Evolutionary conservation across 208 protist species (phyloP).

Genomic region (Crithidia expoeki): DNA sequence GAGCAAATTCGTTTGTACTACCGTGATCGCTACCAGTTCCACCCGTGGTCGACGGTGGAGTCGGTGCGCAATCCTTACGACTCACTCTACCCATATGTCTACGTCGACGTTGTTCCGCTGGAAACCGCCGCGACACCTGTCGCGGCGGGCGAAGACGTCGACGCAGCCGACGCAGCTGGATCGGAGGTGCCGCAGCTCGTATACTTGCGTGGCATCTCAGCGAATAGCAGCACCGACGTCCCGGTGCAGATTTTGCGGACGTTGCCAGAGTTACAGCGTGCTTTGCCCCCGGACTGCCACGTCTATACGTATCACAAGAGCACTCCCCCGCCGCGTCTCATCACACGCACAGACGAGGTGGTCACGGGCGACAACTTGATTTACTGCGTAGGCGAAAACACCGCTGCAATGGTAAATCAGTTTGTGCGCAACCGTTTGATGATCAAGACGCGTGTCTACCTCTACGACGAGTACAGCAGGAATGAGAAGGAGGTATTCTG

Average conservation of each 20-base stretch:
- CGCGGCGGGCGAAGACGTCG: background rate
- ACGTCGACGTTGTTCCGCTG: conserved; percentile 19
- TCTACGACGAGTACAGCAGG: conserved; percentile 37
- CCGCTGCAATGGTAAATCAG: conserved; percentile 7
- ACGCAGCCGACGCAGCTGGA: background rate
- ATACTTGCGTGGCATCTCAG: conserved; percentile 20
- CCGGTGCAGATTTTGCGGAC: conserved; percentile 26
- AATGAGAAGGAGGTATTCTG: conserved; percentile 21
- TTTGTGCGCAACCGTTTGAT: conserved; percentile 31
- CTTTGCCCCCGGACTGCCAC: conserved; percentile 11
- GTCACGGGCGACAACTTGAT: conserved; percentile 38
- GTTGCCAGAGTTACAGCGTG: conserved; percentile 14
- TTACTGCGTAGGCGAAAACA: background rate
- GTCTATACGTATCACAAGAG: conserved; percentile 18
- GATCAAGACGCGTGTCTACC: conserved; percentile 31
- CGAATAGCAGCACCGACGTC: background rate
- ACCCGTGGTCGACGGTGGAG: conserved; percentile 14
- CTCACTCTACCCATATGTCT: conserved; percentile 18
- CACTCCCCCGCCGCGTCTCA: background rate
- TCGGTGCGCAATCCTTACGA: conserved; percentile 26
- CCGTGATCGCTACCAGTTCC: conserved; percentile 13
- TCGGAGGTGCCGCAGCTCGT: background rate
- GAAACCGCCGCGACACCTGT: background rate
- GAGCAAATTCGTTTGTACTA: conserved; percentile 43
- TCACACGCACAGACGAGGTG: conserved; percentile 18